Evolutionary conservation across 306 rosid genomes (phyloP).

Genomic region (Ammopiptanthus mongolicus): DNA sequence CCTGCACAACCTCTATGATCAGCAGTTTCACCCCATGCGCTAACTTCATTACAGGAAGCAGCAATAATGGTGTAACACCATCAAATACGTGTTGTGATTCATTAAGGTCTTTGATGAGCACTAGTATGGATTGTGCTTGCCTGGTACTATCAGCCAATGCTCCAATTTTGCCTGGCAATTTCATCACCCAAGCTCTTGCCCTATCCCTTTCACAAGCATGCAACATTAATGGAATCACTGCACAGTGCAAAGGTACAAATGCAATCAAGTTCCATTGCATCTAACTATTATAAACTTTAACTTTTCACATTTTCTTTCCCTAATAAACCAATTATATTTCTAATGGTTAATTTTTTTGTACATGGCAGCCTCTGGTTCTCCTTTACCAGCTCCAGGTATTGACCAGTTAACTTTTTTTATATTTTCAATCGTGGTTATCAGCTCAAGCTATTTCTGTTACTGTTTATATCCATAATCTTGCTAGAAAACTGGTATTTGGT

Average conservation of each 20-base stretch:
- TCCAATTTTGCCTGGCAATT: conserved; percentile 33
- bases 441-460: background rate
- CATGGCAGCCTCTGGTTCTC: conserved; percentile 54
- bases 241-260: conserved; percentile 68
- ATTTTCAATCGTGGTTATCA: background rate
- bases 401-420: background rate
- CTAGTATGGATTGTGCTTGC: conserved; percentile 58
- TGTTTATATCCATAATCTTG: background rate
- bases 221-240: conserved; percentile 26
- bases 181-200: conserved; percentile 42
- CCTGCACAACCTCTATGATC: conserved; percentile 64
- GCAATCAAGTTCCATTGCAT: background rate
- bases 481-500: too few relatives aligned
- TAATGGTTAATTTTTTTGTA: background rate
- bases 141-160: conserved; percentile 52
- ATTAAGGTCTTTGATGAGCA: conserved; percentile 36
- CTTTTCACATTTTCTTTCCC: background rate
- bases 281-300: background rate
- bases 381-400: conserved; percentile 64
- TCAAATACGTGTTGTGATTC: conserved; percentile 52
- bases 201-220: conserved; percentile 56
- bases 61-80: conserved; percentile 42
- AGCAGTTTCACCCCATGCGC: conserved; percentile 75
- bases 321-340: background rate
- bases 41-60: conserved; percentile 72